Evolutionary conservation across 139 green algal species (phyloP), one percentile per base, ranked within the genome.

Genomic region (Coelastrella sp.): DNA sequence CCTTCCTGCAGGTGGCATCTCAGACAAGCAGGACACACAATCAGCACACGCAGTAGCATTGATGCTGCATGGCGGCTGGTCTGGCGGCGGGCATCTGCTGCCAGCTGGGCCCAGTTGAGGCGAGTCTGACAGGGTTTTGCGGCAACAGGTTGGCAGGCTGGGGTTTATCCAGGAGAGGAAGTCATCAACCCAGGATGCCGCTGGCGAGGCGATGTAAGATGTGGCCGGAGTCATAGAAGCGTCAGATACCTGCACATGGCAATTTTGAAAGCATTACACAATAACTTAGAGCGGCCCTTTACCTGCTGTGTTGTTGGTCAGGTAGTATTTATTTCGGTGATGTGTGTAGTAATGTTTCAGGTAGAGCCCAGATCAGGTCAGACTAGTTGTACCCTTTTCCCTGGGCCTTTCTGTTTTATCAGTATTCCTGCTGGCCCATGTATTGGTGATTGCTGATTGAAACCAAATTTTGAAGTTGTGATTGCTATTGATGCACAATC

Each of bases 171-270:
- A 99, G 8, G 95, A 93, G 22, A 99, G 90, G 92, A 98, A 99
- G 93, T 99, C 97, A 91, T 99, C 97, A 11, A 99, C 78, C 97
- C 97, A 99, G 22, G 95, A 97, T 57, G 97, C 95, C n/a, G 97
- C 95, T 14, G 97, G 93, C 25, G 94, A 86, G 11, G 96, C 95
- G 22, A 99, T 96, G 89, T 82, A 92, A 27, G 90, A 91, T 10
- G n/a, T 57, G 24, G 24, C 25, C 4, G 91, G 92, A 17, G n/a
- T 19, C 68, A 85, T 78, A 0, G 92, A 84, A 0, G 90, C 93
- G 10, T 91, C 20, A 8, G 90, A 82, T 20, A 94, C 66, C 91
- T 92, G 89, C 83, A 78, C 35, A 49, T 49, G 35, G 35, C 35
- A 49, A 49, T 5, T 49, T 49, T 3, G 35, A 49, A 49, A 49